Evolutionary conservation across 192 early-diverging fungal genomes (phyloP).

Genomic region (Paraglomus occultum): DNA sequence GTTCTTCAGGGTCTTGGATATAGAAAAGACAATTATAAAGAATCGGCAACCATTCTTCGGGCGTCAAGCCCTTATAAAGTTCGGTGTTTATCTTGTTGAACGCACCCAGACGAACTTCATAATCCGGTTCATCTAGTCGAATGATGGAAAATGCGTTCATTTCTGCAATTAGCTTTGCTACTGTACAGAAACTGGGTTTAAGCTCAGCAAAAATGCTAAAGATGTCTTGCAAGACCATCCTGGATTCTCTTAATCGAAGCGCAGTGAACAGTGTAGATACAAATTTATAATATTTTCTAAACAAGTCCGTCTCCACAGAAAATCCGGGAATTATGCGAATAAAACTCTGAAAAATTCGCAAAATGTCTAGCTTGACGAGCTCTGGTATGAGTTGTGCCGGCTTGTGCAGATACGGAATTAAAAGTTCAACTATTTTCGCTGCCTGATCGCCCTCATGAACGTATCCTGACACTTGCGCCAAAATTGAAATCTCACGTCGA

Average conservation of each 20-base stretch:
- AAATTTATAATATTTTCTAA: slow-evolving; percentile 60
- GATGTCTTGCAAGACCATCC: slow-evolving; percentile 60
- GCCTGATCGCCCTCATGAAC: slow-evolving; percentile 67
- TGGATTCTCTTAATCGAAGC: slow-evolving; percentile 59
- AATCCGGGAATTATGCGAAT: slow-evolving; percentile 69
- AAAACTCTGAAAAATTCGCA: slow-evolving; percentile 77
- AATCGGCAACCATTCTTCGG: slow-evolving; percentile 83
- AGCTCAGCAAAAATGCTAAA: slow-evolving; percentile 65
- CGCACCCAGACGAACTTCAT: slow-evolving; percentile 75
- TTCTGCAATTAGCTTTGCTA: slow-evolving; percentile 61
- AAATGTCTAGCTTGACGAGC: slow-evolving; percentile 78
- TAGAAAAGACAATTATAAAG: slow-evolving; percentile 84
- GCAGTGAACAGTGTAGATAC: slow-evolving; percentile 72
- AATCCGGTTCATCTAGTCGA: slow-evolving; percentile 87
- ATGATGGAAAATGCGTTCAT: slow-evolving; percentile 75
- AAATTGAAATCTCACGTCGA: slow-evolving; percentile 73
- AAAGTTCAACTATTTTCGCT: slow-evolving; percentile 67
- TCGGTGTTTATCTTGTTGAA: slow-evolving; percentile 71
- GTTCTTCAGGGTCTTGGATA: slow-evolving; percentile 82
- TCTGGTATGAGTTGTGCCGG: slow-evolving; percentile 71
- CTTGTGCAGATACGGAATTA: slow-evolving; percentile 81
- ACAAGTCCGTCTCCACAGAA: slow-evolving; percentile 36
- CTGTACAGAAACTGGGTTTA: slow-evolving; percentile 48
- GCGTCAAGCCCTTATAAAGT: slow-evolving; percentile 61
- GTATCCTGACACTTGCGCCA: slow-evolving; percentile 74